A percentile compares a stretch with the other conserved stretches of the same genome.
Conservation (phyloP, 306 rosid genomes). For the Myrica gale region DNA sequence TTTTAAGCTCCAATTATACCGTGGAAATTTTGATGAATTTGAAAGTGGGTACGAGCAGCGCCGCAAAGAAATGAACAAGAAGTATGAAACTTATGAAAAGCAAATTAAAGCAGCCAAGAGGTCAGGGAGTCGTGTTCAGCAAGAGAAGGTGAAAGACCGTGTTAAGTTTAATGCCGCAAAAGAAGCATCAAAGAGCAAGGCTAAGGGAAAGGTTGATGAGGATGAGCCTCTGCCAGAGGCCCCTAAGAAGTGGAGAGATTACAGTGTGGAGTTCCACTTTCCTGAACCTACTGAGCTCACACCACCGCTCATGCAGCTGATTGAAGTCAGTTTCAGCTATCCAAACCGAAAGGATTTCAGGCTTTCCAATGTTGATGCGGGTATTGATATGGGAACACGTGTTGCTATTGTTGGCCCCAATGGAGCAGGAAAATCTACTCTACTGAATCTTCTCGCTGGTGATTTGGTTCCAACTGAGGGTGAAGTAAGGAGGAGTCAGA, state of each 20-base stretch:
- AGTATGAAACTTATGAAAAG: conserved; percentile 60
- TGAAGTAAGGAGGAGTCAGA: conserved; percentile 69
- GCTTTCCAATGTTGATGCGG: conserved; percentile 54
- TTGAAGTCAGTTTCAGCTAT: conserved; percentile 67
- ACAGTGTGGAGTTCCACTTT: conserved; percentile 62
- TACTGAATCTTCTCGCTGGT: conserved; percentile 64
- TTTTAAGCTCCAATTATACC: conserved; percentile 66
- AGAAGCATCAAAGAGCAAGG: conserved; percentile 57
- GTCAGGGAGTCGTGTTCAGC: conserved; percentile 58
- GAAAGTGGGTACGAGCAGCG: conserved; percentile 80
- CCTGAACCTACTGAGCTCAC: conserved; percentile 76
- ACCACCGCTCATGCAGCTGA: conserved; percentile 69
- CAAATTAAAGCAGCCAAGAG: conserved; percentile 63
- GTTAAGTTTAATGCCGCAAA: conserved; percentile 59
- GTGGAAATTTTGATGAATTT: conserved; percentile 73
- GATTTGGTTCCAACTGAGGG: conserved; percentile 64
- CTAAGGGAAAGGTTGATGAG: conserved; percentile 47
- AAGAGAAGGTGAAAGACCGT: conserved; percentile 67
- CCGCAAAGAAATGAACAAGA: conserved; percentile 72
- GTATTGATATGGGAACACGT: conserved; percentile 68
- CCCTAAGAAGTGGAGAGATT: conserved; percentile 63
- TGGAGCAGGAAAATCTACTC: conserved; percentile 65
- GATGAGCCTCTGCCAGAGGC: conserved; percentile 53
- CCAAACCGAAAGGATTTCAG: conserved; percentile 60
- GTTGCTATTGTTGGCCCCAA: conserved; percentile 71